These are phyloP conservation scores for Globomyces pollinis-pini DNA, from an alignment of 192 early-diverging fungal genomes.

Conservation along the genomic window DNA sequence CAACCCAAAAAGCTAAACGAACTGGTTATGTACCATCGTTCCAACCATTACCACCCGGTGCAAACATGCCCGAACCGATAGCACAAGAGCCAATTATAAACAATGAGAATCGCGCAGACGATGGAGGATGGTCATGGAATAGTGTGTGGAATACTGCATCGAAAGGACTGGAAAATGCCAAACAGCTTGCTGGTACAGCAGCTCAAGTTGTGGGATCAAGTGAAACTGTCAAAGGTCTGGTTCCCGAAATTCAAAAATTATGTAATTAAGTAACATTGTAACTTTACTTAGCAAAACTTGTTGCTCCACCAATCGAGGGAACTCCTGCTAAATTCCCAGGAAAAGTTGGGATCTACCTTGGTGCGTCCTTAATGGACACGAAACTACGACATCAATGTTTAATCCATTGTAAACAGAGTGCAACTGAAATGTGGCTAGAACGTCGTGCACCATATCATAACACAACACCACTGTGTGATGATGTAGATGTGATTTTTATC, in stretches of 20 bases:
- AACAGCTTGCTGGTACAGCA: constrained; percentile 1
- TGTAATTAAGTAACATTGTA: neutral
- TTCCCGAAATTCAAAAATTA: constrained; percentile 1
- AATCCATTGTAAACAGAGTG: neutral
- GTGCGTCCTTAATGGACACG: neutral
- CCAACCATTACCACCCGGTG: neutral
- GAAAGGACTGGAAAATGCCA: constrained; percentile 5
- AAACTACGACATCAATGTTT: neutral
- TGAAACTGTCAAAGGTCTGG: constrained; percentile 9
- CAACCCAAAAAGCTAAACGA: neutral
- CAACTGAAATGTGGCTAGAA: neutral
- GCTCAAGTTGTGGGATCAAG: neutral
- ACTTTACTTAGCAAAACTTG: neutral
- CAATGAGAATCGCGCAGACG: neutral
- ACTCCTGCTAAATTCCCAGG: constrained; percentile 3
- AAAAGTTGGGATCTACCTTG: neutral
- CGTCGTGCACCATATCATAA: neutral
- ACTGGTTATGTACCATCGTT: neutral
- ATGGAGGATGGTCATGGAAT: constrained; percentile 8
- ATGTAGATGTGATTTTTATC: neutral
- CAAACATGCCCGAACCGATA: too few relatives aligned
- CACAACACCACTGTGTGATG: neutral
- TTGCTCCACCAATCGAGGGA: constrained; percentile 1
- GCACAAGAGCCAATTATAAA: neutral
- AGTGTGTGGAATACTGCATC: neutral